Conservation (phyloP, 1,284 basidiomycete species). For the Schizophyllum commune region DNA sequence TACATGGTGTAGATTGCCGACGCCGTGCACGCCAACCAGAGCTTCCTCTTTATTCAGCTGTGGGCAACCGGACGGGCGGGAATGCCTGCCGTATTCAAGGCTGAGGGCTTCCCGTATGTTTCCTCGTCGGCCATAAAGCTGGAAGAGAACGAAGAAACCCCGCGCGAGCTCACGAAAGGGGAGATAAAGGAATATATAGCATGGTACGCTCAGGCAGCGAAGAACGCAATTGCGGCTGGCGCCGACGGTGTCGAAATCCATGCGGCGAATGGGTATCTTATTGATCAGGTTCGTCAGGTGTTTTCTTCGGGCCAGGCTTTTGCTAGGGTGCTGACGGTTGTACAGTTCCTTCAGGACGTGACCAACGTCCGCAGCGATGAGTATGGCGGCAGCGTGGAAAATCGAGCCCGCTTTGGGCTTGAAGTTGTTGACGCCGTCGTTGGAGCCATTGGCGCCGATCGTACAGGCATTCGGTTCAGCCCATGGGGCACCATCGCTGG, state of each 20-base stretch:
- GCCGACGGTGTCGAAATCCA: not conserved
- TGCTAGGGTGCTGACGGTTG: too few relatives aligned
- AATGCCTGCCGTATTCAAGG: too few relatives aligned
- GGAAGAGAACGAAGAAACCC: conserved; percentile 10
- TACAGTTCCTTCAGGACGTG: conserved; percentile 34
- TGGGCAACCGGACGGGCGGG: too few relatives aligned
- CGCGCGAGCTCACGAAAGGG: conserved; percentile 25
- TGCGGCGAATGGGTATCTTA: conserved; percentile 1
- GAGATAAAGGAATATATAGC: conserved; percentile 38
- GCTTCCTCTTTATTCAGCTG: not conserved
- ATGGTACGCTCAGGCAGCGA: conserved; percentile 29
- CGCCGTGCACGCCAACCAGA: too few relatives aligned
- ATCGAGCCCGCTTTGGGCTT: conserved; percentile 40
- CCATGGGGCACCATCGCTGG: conserved; percentile 38
- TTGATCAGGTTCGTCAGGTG: too few relatives aligned
- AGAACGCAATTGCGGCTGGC: conserved; percentile 33
- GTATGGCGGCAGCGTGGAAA: conserved; percentile 49
- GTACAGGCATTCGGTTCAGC: conserved; percentile 42
- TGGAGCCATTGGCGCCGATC: conserved; percentile 27
- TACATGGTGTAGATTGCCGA: too few relatives aligned
- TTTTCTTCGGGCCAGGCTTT: too few relatives aligned
- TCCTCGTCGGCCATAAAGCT: conserved; percentile 34
- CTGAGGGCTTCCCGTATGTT: conserved; percentile 17
- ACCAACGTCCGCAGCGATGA: conserved; percentile 44
- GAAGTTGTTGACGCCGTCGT: conserved; percentile 35